These are phyloP conservation scores for Linum usitatissimum DNA, from an alignment of 345 rosid genomes.

Conservation along the genomic window DNA sequence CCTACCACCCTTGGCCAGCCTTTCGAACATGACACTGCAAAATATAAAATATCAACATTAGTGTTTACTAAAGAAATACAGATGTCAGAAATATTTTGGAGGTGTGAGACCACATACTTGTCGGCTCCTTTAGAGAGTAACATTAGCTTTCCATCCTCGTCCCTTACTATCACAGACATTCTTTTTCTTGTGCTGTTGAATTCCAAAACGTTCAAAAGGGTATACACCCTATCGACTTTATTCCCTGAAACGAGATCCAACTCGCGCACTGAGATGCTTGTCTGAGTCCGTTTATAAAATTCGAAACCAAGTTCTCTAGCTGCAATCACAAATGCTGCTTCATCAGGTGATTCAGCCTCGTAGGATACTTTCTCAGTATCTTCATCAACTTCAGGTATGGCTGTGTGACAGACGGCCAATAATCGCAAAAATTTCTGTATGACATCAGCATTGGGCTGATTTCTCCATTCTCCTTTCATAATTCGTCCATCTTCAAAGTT, in stretches of 20 bases:
- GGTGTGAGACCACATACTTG: slow-evolving; percentile 45
- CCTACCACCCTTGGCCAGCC: slow-evolving; percentile 54
- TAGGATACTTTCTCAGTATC: slow-evolving; percentile 54
- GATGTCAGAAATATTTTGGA: background rate
- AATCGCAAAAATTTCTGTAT: slow-evolving; percentile 55
- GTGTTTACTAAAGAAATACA: background rate
- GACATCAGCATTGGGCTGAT: slow-evolving; percentile 39
- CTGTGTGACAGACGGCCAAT: slow-evolving; percentile 89
- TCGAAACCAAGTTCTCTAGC: slow-evolving; percentile 90
- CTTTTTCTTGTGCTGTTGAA: slow-evolving; percentile 71
- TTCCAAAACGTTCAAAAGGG: slow-evolving; percentile 60
- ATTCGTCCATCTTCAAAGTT: slow-evolving; percentile 78
- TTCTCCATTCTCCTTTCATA: slow-evolving; percentile 58
- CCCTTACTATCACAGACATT: slow-evolving; percentile 81
- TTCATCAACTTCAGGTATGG: slow-evolving; percentile 81
- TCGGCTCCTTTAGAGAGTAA: slow-evolving; percentile 93
- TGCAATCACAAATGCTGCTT: slow-evolving; percentile 89
- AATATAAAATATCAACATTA: background rate
- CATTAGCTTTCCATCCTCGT: slow-evolving; percentile 61
- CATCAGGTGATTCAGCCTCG: slow-evolving; percentile 98
- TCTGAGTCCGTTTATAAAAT: slow-evolving; percentile 70
- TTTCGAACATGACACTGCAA: slow-evolving; percentile 78
- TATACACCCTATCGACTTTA: slow-evolving; percentile 48
- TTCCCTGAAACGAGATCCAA: slow-evolving; percentile 43
- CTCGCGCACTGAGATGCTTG: slow-evolving; percentile 55